Evolutionary conservation across 2,329 filamentous ascomycete species (phyloP).

Genomic region (Elsinoe fawcettii): DNA sequence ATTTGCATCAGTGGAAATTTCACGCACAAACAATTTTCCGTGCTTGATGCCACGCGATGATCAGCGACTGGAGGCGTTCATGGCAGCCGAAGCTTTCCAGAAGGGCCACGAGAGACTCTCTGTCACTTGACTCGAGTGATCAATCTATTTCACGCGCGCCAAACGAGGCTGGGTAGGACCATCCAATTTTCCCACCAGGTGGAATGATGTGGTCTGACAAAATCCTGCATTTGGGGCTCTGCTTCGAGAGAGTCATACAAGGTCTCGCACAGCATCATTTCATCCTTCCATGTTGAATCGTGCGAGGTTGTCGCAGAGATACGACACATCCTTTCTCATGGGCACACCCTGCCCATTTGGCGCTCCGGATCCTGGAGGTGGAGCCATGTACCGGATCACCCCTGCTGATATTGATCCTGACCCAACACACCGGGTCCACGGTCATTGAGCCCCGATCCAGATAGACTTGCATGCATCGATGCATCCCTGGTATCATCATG

Average conservation of each 20-base stretch:
- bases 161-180: background rate
- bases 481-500: background rate
- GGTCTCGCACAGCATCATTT: background rate
- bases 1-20: background rate
- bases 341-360: background rate
- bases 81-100: background rate
- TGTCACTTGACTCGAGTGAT: background rate
- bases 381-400: background rate
- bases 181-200: background rate
- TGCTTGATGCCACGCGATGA: background rate
- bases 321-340: background rate
- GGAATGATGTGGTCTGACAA: background rate
- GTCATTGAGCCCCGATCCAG: conserved; percentile 4
- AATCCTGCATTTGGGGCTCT: background rate
- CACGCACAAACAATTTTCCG: background rate
- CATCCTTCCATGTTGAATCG: background rate
- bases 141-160: conserved; percentile 6
- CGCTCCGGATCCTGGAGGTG: background rate
- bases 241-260: background rate
- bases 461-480: conserved; percentile 8
- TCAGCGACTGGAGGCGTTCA: background rate
- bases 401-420: background rate
- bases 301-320: conserved; percentile 4
- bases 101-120: background rate
- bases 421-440: conserved; percentile 1